phyloP scores from a whole-genome alignment of 108 stramenopile genomes.

The Cylindrotheca fusiformis region DNA sequence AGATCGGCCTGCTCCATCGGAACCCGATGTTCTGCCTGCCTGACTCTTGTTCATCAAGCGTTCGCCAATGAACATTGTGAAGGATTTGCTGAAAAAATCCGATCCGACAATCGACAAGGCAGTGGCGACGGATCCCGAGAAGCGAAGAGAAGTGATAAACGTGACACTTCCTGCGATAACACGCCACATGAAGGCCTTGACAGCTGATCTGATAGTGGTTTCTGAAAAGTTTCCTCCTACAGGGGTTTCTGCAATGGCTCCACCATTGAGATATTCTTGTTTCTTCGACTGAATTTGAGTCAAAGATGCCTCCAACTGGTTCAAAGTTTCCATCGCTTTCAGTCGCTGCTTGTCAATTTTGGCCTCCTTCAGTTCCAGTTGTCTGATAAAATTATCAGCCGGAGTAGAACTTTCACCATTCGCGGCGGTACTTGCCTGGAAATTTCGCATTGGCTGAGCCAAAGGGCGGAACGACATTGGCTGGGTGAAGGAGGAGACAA shows the following conservation, averaged over 20 bases:
- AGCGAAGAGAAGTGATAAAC: conserved; percentile 46
- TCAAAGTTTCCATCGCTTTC: conserved; percentile 49
- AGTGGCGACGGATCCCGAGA: conserved; percentile 38
- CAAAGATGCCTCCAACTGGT: conserved; percentile 46
- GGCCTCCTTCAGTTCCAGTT: conserved; percentile 71
- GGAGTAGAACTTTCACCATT: conserved; percentile 25
- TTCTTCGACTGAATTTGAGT: conserved; percentile 53
- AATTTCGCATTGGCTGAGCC: conserved; percentile 8
- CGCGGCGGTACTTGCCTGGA: conserved; percentile 28
- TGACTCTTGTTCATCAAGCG: conserved; percentile 76
- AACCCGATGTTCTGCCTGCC: conserved; percentile 44
- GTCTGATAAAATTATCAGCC: conserved; percentile 41
- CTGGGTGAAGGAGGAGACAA: background rate
- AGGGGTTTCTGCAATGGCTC: conserved; percentile 19
- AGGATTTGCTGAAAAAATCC: conserved; percentile 82
- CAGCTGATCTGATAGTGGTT: conserved; percentile 45
- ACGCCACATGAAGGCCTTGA: conserved; percentile 64
- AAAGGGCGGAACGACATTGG: background rate
- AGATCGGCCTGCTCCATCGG: conserved; percentile 57
- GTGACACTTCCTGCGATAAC: conserved; percentile 61
- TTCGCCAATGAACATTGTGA: conserved; percentile 82
- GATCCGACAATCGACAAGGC: conserved; percentile 78
- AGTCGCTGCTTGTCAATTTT: conserved; percentile 48
- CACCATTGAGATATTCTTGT: conserved; percentile 62
- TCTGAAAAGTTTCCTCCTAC: conserved; percentile 35